phyloP scores from a whole-genome alignment of 2,329 filamentous ascomycete species.

The Exophiala sp. region DNA sequence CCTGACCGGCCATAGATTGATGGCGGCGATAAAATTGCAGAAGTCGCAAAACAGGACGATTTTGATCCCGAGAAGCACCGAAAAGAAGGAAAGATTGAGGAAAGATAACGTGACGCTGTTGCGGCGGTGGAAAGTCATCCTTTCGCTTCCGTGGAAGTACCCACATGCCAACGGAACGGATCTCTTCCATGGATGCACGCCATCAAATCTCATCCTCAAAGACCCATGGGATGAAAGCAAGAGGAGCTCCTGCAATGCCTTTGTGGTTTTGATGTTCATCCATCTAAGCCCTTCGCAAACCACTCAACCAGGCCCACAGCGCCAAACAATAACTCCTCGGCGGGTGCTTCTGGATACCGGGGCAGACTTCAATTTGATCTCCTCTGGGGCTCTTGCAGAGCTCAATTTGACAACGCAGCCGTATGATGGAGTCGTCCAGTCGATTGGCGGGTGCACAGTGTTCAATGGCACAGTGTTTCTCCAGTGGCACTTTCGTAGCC shows the following conservation, averaged over 20 bases:
- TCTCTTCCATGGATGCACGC: not conserved
- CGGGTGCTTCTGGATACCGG: conserved; percentile 23
- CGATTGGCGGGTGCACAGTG: conserved; percentile 16
- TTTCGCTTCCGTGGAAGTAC: not conserved
- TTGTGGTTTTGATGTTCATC: conserved; percentile 18
- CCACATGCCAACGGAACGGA: not conserved
- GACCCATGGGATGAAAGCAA: conserved; percentile 3
- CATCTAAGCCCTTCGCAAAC: conserved; percentile 1
- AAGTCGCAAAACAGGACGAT: not conserved
- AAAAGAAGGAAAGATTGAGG: not conserved
- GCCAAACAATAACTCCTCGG: conserved; percentile 11
- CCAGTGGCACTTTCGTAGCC: conserved; percentile 16
- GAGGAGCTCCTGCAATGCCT: conserved; percentile 7
- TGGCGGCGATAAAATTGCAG: not conserved
- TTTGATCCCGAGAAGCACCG: not conserved
- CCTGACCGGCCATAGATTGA: not conserved
- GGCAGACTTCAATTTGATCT: conserved; percentile 23
- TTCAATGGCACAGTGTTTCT: conserved; percentile 14
- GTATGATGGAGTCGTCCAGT: conserved; percentile 10
- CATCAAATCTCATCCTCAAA: not conserved
- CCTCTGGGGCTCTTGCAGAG: conserved; percentile 8
- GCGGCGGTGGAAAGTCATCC: not conserved
- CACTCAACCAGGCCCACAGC: not conserved
- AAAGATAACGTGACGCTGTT: not conserved
- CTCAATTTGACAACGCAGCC: conserved; percentile 12